Conservation (phyloP, 2,329 filamentous ascomycete species). For the Seiridium cupressi region DNA sequence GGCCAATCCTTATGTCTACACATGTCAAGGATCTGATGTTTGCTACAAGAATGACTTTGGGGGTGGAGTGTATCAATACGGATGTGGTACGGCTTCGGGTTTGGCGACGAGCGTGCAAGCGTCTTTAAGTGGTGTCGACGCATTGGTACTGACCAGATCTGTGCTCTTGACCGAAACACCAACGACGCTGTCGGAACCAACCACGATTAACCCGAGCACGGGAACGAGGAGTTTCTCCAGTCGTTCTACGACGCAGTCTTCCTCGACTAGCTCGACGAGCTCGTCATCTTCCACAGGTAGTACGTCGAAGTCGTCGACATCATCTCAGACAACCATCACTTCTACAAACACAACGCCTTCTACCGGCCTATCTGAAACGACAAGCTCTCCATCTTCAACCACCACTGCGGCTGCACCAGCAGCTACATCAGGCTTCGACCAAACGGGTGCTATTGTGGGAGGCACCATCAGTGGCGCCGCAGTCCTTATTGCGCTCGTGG, state of each 20-base stretch:
- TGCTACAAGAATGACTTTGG: slow-evolving; percentile 57
- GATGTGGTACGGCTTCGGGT: slow-evolving; percentile 50
- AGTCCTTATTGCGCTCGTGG: slow-evolving; percentile 39
- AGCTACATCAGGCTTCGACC: slow-evolving; percentile 18
- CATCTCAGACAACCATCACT: not conserved
- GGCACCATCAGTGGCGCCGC: slow-evolving; percentile 52
- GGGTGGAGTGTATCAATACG: slow-evolving; percentile 55
- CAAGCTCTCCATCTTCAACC: slow-evolving; percentile 8
- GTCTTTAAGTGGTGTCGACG: slow-evolving; percentile 41
- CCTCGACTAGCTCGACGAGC: slow-evolving; percentile 10
- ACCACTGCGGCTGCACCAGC: slow-evolving; percentile 6
- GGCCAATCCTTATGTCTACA: slow-evolving; percentile 55
- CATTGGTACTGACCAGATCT: slow-evolving; percentile 36
- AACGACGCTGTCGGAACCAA: slow-evolving; percentile 37
- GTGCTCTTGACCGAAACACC: slow-evolving; percentile 39
- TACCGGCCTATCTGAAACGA: not conserved
- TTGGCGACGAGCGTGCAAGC: slow-evolving; percentile 48
- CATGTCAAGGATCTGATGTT: slow-evolving; percentile 48
- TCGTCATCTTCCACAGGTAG: slow-evolving; percentile 10
- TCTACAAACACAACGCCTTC: slow-evolving; percentile 3
- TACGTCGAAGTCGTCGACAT: not conserved
- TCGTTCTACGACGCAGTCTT: slow-evolving; percentile 12
- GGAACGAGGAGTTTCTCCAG: slow-evolving; percentile 18
- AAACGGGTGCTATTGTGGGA: slow-evolving; percentile 52
- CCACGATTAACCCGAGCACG: slow-evolving; percentile 33